Conservation (phyloP, 2,329 filamentous ascomycete species). For the Fusarium graminum region DNA sequence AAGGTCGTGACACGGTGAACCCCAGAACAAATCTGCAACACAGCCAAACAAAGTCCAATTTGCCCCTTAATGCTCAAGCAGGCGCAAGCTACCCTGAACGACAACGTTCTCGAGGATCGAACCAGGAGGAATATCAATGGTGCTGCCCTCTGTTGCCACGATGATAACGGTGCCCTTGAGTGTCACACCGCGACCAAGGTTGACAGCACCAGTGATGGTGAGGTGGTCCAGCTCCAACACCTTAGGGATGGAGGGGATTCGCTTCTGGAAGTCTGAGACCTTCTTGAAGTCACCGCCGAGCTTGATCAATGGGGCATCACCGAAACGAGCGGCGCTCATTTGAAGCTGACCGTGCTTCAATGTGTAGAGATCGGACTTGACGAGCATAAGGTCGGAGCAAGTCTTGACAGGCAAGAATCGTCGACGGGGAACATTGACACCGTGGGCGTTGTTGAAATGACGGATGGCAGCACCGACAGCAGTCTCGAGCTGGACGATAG, state of each 20-base stretch:
- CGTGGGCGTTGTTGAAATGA: slow-evolving; percentile 98
- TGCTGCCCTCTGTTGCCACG: slow-evolving; percentile 96
- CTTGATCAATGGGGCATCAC: slow-evolving; percentile 98
- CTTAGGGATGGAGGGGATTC: slow-evolving; percentile 88
- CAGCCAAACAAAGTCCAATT: slow-evolving; percentile 10
- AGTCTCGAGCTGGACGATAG: slow-evolving; percentile 97
- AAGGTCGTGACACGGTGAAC: slow-evolving; percentile 25
- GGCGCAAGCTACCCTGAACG: slow-evolving; percentile 92
- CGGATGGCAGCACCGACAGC: slow-evolving; percentile 98
- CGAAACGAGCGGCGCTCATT: slow-evolving; percentile 96
- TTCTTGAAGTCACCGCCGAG: slow-evolving; percentile 99
- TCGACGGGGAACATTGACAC: slow-evolving; percentile 97
- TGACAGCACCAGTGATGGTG: slow-evolving; percentile 97
- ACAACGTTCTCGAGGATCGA: slow-evolving; percentile 99
- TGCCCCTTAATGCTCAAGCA: slow-evolving; percentile 71
- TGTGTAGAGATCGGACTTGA: slow-evolving; percentile 99
- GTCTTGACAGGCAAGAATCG: slow-evolving; percentile 99
- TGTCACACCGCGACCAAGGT: slow-evolving; percentile 93
- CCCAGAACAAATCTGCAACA: slow-evolving; percentile 14
- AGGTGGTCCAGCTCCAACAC: slow-evolving; percentile 94
- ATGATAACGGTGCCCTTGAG: slow-evolving; percentile 99
- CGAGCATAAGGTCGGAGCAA: slow-evolving; percentile 98
- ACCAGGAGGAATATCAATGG: slow-evolving; percentile 96
- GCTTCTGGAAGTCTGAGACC: slow-evolving; percentile 95
- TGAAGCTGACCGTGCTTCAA: slow-evolving; percentile 98